These are phyloP conservation scores for Dissophora globulifera DNA, from an alignment of 192 early-diverging fungal species.

Conservation along the genomic window DNA sequence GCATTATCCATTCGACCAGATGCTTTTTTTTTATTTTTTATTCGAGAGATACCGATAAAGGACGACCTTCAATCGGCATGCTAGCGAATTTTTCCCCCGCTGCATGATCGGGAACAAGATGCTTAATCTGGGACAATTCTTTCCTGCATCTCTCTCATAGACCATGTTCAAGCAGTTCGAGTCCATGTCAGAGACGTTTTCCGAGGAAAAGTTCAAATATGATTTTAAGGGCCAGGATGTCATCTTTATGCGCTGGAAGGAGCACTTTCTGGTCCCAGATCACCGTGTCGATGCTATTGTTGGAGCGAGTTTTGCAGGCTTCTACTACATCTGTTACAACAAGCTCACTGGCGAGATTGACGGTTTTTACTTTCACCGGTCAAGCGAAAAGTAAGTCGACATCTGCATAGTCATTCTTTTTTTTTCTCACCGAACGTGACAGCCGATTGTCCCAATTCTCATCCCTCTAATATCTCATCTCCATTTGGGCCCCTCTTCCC, in stretches of 20 bases:
- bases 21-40: too few relatives aligned
- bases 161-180: slow-evolving; percentile 59
- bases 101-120: too few relatives aligned
- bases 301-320: slow-evolving; percentile 91
- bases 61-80: too few relatives aligned
- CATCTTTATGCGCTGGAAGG: slow-evolving; percentile 96
- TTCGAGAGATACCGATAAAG: too few relatives aligned
- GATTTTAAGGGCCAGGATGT: slow-evolving; percentile 63
- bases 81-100: too few relatives aligned
- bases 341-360: slow-evolving; percentile 69
- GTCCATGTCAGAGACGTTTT: slow-evolving; percentile 58
- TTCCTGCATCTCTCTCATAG: slow-evolving; percentile 24
- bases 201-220: slow-evolving; percentile 61
- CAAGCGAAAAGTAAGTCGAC: slow-evolving; percentile 63
- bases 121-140: too few relatives aligned
- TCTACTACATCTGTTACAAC: slow-evolving; percentile 87
- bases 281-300: slow-evolving; percentile 77
- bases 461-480: slow-evolving; percentile 1
- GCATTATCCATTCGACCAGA: too few relatives aligned
- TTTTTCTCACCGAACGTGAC: background rate
- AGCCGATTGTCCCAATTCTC: background rate
- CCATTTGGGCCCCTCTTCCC: too few relatives aligned
- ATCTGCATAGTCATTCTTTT: background rate
- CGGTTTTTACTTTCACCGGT: slow-evolving; percentile 72
- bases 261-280: slow-evolving; percentile 90